These are phyloP conservation scores for Setaria italica DNA, from an alignment of 202 grass and related monocot species.

Conservation along the genomic window DNA sequence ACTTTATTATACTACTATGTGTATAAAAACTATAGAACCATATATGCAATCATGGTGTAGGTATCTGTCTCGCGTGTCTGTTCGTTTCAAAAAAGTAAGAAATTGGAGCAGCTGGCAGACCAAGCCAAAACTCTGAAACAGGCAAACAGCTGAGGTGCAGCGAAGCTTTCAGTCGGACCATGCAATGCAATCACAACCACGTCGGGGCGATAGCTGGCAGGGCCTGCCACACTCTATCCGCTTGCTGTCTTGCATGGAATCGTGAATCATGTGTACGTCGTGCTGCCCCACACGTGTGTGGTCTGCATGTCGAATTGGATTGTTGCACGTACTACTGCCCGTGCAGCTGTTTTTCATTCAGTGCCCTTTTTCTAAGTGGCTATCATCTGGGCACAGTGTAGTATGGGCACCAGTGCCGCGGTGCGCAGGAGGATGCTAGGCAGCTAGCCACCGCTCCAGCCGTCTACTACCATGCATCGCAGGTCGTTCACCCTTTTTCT, in stretches of 20 bases:
- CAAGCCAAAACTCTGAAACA: not conserved
- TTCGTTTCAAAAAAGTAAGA: no score
- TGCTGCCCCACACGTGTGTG: not conserved
- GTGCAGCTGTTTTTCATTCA: not conserved
- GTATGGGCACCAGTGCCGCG: no score
- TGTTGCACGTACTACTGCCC: not conserved
- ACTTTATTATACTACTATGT: no score
- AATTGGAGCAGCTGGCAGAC: not conserved
- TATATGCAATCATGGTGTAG: not conserved
- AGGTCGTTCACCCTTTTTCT: no score
- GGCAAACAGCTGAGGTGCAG: not conserved
- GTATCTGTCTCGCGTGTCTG: no score
- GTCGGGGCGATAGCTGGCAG: not conserved
- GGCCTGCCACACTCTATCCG: not conserved
- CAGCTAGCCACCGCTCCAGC: no score
- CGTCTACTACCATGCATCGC: no score
- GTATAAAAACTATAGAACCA: no score
- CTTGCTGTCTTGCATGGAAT: not conserved
- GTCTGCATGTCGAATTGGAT: not conserved
- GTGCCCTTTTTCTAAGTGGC: no score
- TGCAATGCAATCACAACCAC: not conserved
- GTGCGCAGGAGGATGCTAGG: no score
- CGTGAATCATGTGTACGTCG: not conserved
- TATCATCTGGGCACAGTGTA: no score
- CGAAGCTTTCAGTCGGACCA: not conserved